Evolutionary conservation across 202 grass and related monocot species (phyloP), one percentile per base, ranked within the genome.

Genomic region (Musa balbisiana): DNA sequence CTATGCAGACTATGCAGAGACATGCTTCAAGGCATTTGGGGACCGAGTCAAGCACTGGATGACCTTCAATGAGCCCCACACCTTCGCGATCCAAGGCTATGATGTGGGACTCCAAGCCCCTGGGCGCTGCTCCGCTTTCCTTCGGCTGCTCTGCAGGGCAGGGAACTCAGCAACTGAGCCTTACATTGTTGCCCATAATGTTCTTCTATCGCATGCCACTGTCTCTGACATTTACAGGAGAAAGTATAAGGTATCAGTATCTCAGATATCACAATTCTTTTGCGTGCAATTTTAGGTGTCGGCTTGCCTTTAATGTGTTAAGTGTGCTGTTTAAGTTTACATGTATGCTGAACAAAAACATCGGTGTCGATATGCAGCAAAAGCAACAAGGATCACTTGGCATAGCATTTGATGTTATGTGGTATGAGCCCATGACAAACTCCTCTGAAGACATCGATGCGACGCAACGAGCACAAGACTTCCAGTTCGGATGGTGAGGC

Each of bases 371-470:
- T 53, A 6, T 52, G 12, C 26, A 96, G 87, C 62, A 81, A 11
- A 49, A 79, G 49, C 94, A 98, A 76, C 29, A 75, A 52, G 94
- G 94, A 26, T 70, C 74, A 17, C 53, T 98, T 15, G 94, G 94
- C n/a, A 91, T 98, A 64, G 88, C 90, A 55, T 98, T 98, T 73
- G 90, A 98, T 78, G 90, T 93, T 25, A 98, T 98, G 63, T 98
- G 94, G 94, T 93, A 67, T 27, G 83, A 85, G 49, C 94, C 94
- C 11, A 91, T 90, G 86, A 60, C 81, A 9, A 81, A 82, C 25
- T 65, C 72, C 16, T 23, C 87, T 15, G 8, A 82, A 50, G 90
- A 98, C n/a, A 81, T 91, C 1, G 88, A 85, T 78, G 94, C 94
- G 67, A 58, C 88, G 3, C 88, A 89, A 76, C 79, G 94, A 66